A percentile compares a stretch with the other conserved stretches of the same genome.
Conservation (phyloP, 1,284 basidiomycete species). For the Rhodotorula mucilaginosa region DNA sequence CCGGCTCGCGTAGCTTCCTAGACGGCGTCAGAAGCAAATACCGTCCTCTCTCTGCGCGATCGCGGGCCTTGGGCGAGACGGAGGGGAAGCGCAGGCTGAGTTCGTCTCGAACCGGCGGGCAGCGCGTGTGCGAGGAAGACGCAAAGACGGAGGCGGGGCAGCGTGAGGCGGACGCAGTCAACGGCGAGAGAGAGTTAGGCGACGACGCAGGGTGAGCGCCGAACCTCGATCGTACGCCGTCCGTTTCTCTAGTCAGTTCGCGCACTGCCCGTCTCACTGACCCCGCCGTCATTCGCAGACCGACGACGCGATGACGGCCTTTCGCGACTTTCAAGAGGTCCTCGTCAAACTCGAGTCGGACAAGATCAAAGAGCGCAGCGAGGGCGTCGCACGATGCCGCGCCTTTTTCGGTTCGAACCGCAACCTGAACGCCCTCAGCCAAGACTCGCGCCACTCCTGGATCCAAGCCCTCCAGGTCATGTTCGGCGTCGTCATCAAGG, state of each 20-base stretch:
- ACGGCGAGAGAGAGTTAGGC: no score
- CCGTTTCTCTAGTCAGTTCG: no score
- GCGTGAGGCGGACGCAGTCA: no score
- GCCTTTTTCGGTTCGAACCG: slow-evolving; percentile 60
- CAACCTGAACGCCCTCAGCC: slow-evolving; percentile 57
- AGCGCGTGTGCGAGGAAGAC: no score
- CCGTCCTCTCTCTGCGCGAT: no score
- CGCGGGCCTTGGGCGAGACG: no score
- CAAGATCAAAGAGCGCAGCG: slow-evolving; percentile 69
- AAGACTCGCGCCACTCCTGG: slow-evolving; percentile 57
- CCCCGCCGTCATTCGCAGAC: neutral
- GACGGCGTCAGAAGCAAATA: no score
- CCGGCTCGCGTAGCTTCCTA: neutral
- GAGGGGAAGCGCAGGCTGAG: no score
- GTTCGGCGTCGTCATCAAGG: slow-evolving; percentile 63
- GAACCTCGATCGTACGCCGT: no score
- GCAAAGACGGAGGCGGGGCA: no score
- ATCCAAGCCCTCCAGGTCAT: slow-evolving; percentile 68
- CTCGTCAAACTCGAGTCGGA: slow-evolving; percentile 20
- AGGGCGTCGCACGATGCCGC: slow-evolving; percentile 62
- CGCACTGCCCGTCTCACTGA: neutral
- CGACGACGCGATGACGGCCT: slow-evolving; percentile 10
- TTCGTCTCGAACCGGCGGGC: no score
- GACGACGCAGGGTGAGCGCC: no score
- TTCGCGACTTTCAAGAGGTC: slow-evolving; percentile 27